These are phyloP conservation scores for Protomyces lactucae-debilis DNA, from an alignment of 1,139 yeast genomes.

Conservation along the genomic window DNA sequence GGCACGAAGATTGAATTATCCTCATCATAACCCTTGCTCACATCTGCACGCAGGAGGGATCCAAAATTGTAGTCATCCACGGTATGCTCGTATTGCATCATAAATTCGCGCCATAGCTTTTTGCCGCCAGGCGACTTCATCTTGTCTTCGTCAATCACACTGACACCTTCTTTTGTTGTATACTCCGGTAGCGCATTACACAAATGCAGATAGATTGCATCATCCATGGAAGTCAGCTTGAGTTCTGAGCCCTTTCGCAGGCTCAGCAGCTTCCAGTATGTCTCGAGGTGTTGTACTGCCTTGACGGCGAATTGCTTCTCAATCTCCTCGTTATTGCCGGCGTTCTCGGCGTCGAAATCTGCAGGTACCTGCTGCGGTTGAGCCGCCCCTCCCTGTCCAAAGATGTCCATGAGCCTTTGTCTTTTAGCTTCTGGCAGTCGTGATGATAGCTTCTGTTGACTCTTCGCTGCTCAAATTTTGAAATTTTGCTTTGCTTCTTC, in stretches of 20 bases:
- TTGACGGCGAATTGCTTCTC: slow-evolving; percentile 70
- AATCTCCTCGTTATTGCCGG: slow-evolving; percentile 54
- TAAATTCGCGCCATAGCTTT: slow-evolving; percentile 83
- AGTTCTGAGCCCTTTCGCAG: slow-evolving; percentile 75
- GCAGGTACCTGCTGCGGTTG: slow-evolving; percentile 12
- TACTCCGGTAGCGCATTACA: slow-evolving; percentile 81
- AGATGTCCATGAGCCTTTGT: neutral
- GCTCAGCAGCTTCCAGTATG: slow-evolving; percentile 79
- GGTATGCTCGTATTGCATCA: slow-evolving; percentile 62
- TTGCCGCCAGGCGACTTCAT: slow-evolving; percentile 79
- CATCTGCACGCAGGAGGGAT: slow-evolving; percentile 71
- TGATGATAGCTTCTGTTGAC: neutral
- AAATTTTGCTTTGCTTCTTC: neutral
- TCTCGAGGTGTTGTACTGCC: slow-evolving; percentile 92
- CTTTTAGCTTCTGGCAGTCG: neutral
- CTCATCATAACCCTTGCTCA: slow-evolving; percentile 72
- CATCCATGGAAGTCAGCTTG: slow-evolving; percentile 47
- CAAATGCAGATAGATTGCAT: slow-evolving; percentile 69
- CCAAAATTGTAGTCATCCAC: slow-evolving; percentile 90
- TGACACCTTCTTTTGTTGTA: slow-evolving; percentile 49
- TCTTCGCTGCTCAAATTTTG: neutral
- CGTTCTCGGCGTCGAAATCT: slow-evolving; percentile 52
- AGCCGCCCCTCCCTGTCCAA: neutral
- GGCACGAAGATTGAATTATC: slow-evolving; percentile 66
- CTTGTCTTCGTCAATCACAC: slow-evolving; percentile 64